Base-by-base conservation (phyloP, 768 basidiomycete genomes). In the Mycena kentingensis region DNA sequence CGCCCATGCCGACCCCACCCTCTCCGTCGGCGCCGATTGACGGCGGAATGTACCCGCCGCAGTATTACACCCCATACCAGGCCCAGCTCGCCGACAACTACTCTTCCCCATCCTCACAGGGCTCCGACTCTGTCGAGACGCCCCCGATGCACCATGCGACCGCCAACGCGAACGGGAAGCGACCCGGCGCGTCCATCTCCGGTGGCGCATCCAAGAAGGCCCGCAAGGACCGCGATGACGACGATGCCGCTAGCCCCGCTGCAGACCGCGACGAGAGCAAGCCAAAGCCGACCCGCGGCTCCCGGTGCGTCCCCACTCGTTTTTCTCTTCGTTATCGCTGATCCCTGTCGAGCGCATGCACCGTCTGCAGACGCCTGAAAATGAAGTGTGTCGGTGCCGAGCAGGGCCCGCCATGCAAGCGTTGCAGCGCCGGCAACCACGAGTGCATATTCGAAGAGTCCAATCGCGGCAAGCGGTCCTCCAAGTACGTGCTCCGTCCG, bases 401-500 rank as follows among this genome's bases (percentile, higher is more conserved):
- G 67, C 82, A 93, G 34, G 93, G 93, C 0, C 89, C 89, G 0
- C 91, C 93, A 0, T 97, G 93, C 74, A 95, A 93, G 64, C 86
- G 93, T 19, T 97, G 93, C 63, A 70, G 73, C 39, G 64, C 83
- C 0, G 87, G 89, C 18, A 82, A 82, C 59, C 89, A 95, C 63
- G 92, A 96, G 61, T 99, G 97, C 65, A 82, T 97, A 37, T 98
- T 99, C 58, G 94, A 98, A 72, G 96, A 98, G 67, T 93, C 90
- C 2, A 95, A 98, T 67, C 82, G 97, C 42, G 97, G 97, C 35
- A 96, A 95, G 68, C 84, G 91, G 11, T 83, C 88, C 19, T 81
- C 87, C 49, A 92, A 90, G 90, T 91, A 70, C 48, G 21, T 45
- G 26, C 43, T 36, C 54, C 45, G 26, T 26, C 21, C 24, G 59